Evolutionary conservation across 2,329 filamentous ascomycete genomes (phyloP).

Genomic region (Ceratocystis smalleyi): DNA sequence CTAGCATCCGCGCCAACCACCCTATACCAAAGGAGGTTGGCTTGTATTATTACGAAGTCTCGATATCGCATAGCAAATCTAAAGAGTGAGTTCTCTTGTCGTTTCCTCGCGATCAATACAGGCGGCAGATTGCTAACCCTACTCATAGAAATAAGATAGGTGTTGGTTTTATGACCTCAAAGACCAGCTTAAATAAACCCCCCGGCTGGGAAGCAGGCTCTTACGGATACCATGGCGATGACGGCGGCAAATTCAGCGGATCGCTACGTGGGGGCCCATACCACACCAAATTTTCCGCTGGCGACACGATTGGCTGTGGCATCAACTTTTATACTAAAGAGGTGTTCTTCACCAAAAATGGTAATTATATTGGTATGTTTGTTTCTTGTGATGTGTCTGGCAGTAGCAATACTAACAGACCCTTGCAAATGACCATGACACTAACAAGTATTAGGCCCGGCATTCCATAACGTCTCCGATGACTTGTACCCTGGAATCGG

Average conservation of each 20-base stretch:
- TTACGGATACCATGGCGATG: conserved; percentile 55
- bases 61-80: conserved; percentile 34
- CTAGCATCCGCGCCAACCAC: conserved; percentile 65
- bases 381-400: too few relatives aligned
- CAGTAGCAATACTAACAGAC: too few relatives aligned
- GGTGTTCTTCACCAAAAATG: conserved; percentile 57
- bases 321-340: conserved; percentile 48
- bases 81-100: conserved; percentile 34
- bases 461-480: conserved; percentile 51
- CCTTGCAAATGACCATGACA: background rate
- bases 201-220: conserved; percentile 54
- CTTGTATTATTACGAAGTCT: conserved; percentile 82
- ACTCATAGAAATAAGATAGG: conserved; percentile 35
- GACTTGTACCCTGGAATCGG: conserved; percentile 52
- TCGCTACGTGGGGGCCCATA: conserved; percentile 42
- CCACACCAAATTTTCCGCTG: conserved; percentile 38
- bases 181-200: conserved; percentile 31
- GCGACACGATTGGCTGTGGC: conserved; percentile 49
- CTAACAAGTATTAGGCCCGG: conserved; percentile 38
- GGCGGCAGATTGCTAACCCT: background rate
- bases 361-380: conserved; percentile 36
- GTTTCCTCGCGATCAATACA: background rate
- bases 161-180: background rate
- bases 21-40: conserved; percentile 80
- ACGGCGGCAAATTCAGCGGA: conserved; percentile 45